phyloP scores from a whole-genome alignment of 331 rosid species.

The Malus hybrid region DNA sequence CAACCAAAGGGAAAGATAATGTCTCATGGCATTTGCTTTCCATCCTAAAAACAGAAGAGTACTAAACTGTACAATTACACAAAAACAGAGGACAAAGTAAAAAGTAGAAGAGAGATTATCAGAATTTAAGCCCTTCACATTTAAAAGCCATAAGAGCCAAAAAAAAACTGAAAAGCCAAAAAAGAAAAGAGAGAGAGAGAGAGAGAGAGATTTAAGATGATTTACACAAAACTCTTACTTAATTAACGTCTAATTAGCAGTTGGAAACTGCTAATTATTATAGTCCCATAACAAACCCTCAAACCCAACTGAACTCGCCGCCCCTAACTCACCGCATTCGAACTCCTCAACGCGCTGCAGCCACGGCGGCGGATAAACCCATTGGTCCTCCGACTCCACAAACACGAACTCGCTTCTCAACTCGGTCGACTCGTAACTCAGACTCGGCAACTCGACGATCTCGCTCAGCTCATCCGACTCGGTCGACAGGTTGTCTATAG shows the following conservation, averaged over 20 bases:
- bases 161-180: neutral
- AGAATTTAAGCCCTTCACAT: conserved; percentile 33
- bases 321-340: conserved; percentile 16
- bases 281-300: conserved; percentile 42
- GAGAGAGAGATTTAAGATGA: neutral
- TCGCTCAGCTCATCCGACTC: conserved; percentile 53
- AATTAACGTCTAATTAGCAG: neutral
- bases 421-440: conserved; percentile 30
- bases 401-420: conserved; percentile 55
- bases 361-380: conserved; percentile 63
- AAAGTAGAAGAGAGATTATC: neutral
- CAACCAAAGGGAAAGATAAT: neutral
- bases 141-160: conserved; percentile 48
- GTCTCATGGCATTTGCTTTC: too few relatives aligned
- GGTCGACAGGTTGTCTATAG: conserved; percentile 24
- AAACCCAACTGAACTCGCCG: conserved; percentile 20
- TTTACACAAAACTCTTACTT: neutral
- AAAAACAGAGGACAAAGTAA: neutral
- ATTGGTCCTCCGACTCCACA: conserved; percentile 46
- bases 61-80: conserved; percentile 34
- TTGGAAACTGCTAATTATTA: neutral
- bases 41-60: too few relatives aligned
- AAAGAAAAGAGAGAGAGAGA: neutral
- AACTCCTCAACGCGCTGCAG: conserved; percentile 38
- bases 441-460: conserved; percentile 52